Percentiles rank a stretch among this genome's conserved stretches.
Evolutionary conservation across 805 yeast species (phyloP).

Genomic region (Metschnikowia shivogae): DNA sequence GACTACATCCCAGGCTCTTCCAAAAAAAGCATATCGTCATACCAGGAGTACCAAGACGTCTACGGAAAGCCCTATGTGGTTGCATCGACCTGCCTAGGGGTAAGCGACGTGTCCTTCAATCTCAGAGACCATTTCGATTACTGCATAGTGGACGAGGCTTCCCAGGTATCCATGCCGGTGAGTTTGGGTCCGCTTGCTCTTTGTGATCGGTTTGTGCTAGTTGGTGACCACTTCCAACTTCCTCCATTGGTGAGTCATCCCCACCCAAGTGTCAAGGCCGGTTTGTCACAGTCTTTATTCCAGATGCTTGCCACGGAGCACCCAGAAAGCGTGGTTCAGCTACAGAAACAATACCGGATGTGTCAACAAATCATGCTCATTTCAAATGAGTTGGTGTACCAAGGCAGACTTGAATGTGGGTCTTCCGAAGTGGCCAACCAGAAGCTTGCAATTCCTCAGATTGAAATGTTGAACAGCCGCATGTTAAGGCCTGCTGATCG

Average conservation of each 20-base stretch:
- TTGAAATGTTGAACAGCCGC: constrained; percentile 21
- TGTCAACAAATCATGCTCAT: constrained; percentile 80
- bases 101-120: constrained; percentile 57
- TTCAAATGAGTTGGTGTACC: constrained; percentile 75
- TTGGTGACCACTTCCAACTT: constrained; percentile 94
- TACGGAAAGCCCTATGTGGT: constrained; percentile 65
- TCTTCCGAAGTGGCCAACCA: constrained; percentile 58
- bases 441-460: constrained; percentile 45
- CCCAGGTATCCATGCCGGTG: constrained; percentile 89
- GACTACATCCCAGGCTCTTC: constrained; percentile 46
- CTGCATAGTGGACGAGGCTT: constrained; percentile 94
- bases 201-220: constrained; percentile 77
- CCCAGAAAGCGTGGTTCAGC: constrained; percentile 71
- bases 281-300: constrained; percentile 74
- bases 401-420: constrained; percentile 76
- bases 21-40: constrained; percentile 28
- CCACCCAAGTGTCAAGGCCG: constrained; percentile 59
- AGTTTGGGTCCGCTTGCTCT: constrained; percentile 82
- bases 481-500: not conserved
- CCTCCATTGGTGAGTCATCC: constrained; percentile 74
- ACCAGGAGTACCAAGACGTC: constrained; percentile 43
- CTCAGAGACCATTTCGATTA: constrained; percentile 67
- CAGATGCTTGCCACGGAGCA: constrained; percentile 64
- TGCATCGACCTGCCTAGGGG: constrained; percentile 84
- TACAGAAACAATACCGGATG: constrained; percentile 89